Base-by-base conservation (phyloP, 2,329 filamentous ascomycete species). In the Aspergillus udagawae region DNA sequence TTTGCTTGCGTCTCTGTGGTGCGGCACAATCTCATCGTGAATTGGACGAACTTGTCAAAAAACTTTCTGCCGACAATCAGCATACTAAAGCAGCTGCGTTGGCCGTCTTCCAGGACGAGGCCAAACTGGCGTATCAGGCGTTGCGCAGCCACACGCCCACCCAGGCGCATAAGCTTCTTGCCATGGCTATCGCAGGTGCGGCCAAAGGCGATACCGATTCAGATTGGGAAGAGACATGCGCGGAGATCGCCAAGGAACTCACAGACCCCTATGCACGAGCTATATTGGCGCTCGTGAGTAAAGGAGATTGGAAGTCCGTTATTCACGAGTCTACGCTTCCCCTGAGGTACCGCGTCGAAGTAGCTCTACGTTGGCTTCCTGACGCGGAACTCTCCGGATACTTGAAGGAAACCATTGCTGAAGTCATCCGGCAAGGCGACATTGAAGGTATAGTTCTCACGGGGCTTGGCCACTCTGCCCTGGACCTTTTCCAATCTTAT, bases 81-180 rank as follows among this genome's bases (percentile, higher is more conserved):
- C 79, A 84, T 60, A 86, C 86, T 51, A 86, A 86, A 72, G 85
- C 85, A 17, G 83, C 86, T 52, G 83, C 84, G 1, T 71, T 86
- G 45, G 84, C 85, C 3, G 77, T 86, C 4, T 83, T 87, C 61
- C 82, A 86, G 57, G 80, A 82, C 52, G 78, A 85, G 64, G 80
- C 81, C 29, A 82, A 85, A 56, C 71, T 86, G 6, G 85, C 84
- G 3, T 78, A 85, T 41, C 73, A 80, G 45, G 77, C 84, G 1
- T 74, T 88, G 14, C 79, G 81, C 29, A 78, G 77, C 7, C 82
- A 83, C 58, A 78, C 80, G 23, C 76, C 81, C 1, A 56, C 76
- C 66, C 60, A 86, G 76, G 81, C 83, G 3, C 79, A 84, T 55
- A 81, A 82, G 55, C 79, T 83, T 54, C 77, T 83, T 17, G 79